These are phyloP conservation scores for Talaromyces stipitatus DNA, from an alignment of 495 filamentous ascomycete genomes.

Conservation along the genomic window DNA sequence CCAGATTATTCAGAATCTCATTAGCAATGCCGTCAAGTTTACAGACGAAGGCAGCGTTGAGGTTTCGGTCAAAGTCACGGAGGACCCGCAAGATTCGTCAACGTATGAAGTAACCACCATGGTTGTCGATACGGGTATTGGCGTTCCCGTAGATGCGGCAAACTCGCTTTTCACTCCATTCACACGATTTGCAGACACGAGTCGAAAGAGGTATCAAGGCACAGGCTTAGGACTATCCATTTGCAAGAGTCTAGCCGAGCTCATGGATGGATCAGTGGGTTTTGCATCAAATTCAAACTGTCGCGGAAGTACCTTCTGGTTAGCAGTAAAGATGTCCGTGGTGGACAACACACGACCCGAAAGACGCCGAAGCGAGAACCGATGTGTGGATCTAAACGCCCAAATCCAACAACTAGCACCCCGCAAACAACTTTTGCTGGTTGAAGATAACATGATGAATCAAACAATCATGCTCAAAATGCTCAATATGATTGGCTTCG, in stretches of 20 bases:
- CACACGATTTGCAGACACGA: slow-evolving; percentile 75
- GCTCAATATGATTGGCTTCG: slow-evolving; percentile 46
- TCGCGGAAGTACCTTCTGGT: slow-evolving; percentile 53
- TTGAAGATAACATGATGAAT: slow-evolving; percentile 57
- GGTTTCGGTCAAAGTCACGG: slow-evolving; percentile 43
- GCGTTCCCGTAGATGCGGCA: slow-evolving; percentile 67
- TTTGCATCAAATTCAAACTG: slow-evolving; percentile 45
- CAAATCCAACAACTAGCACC: slow-evolving; percentile 25
- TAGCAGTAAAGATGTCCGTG: slow-evolving; percentile 44
- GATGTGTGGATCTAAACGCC: slow-evolving; percentile 8
- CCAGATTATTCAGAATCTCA: slow-evolving; percentile 77
- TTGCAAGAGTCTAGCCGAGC: slow-evolving; percentile 67
- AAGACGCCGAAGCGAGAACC: not conserved
- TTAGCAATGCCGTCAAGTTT: slow-evolving; percentile 89
- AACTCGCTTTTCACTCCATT: slow-evolving; percentile 78
- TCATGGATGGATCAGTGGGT: slow-evolving; percentile 73
- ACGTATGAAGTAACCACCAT: slow-evolving; percentile 39
- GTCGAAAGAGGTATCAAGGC: slow-evolving; percentile 67
- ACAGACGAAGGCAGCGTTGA: slow-evolving; percentile 65
- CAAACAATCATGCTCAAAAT: slow-evolving; percentile 56
- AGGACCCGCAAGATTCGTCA: slow-evolving; percentile 29
- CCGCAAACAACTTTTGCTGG: slow-evolving; percentile 44
- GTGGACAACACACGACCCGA: slow-evolving; percentile 11
- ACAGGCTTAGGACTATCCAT: slow-evolving; percentile 79
- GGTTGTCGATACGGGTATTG: slow-evolving; percentile 78